Evolutionary conservation across 768 basidiomycete species (phyloP).

Genomic region (Mrakia frigida): DNA sequence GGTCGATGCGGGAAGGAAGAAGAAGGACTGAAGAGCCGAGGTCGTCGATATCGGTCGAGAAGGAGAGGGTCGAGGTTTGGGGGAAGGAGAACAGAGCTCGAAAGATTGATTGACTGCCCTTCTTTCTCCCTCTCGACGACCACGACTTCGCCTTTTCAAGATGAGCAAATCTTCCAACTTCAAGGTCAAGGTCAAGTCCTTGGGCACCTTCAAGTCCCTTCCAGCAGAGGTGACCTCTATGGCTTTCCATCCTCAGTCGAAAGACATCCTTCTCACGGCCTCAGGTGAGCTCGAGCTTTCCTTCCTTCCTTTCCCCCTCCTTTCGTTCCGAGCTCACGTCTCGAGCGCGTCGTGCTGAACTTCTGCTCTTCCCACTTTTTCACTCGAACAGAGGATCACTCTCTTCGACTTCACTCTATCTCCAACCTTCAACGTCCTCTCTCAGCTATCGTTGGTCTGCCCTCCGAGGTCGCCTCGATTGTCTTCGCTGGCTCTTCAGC

Average conservation of each 20-base stretch:
- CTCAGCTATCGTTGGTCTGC: conserved; percentile 19
- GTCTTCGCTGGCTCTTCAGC: conserved; percentile 12
- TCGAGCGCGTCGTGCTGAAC: neutral
- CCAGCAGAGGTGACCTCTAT: conserved; percentile 22
- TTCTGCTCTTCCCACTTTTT: too few relatives aligned
- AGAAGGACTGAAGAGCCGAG: neutral
- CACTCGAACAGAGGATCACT: conserved; percentile 21
- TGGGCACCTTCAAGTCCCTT: neutral
- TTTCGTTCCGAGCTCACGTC: neutral
- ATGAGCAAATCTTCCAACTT: conserved; percentile 1
- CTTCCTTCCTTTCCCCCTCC: neutral
- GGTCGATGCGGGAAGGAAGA: neutral
- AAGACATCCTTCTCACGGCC: conserved; percentile 8
- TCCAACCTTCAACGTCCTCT: conserved; percentile 7
- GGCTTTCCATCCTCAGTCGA: neutral
- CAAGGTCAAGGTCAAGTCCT: conserved; percentile 7
- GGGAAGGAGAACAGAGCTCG: neutral
- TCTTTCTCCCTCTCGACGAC: too few relatives aligned
- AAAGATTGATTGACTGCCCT: neutral
- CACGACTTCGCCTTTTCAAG: neutral
- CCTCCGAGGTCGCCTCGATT: conserved; percentile 19
- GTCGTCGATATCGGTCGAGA: neutral
- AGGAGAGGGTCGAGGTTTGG: neutral
- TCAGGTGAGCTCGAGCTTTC: conserved; percentile 13
- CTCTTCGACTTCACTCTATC: conserved; percentile 11